Conservation (phyloP, 208 protist species). For the Phytomonas francai region DNA sequence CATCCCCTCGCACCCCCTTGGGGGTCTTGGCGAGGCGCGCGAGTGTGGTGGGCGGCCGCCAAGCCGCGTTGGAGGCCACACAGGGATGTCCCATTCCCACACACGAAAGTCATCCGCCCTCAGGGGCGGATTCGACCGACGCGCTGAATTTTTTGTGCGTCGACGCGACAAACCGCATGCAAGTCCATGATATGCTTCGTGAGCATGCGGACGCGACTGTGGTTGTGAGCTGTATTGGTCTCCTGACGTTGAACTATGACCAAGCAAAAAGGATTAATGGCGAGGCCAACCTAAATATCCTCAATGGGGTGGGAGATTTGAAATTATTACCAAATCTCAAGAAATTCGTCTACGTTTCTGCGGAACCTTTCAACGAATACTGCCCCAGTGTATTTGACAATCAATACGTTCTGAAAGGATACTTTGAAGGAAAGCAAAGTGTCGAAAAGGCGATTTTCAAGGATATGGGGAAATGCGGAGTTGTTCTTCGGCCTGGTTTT, state of each 20-base stretch:
- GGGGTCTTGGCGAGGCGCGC: conserved; percentile 27
- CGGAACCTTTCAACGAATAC: conserved; percentile 46
- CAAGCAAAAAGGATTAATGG: conserved; percentile 57
- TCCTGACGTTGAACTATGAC: conserved; percentile 57
- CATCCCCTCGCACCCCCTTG: conserved; percentile 29
- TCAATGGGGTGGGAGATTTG: conserved; percentile 48
- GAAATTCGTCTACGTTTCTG: conserved; percentile 73
- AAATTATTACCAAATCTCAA: conserved; percentile 25
- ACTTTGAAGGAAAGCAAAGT: conserved; percentile 74
- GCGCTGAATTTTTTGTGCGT: conserved; percentile 69
- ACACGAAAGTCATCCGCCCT: not conserved
- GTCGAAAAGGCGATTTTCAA: conserved; percentile 64
- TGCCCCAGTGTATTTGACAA: conserved; percentile 21
- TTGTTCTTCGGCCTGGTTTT: conserved; percentile 66
- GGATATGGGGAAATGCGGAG: conserved; percentile 36
- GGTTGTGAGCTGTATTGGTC: conserved; percentile 61
- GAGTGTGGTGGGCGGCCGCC: conserved; percentile 26
- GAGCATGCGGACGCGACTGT: conserved; percentile 70
- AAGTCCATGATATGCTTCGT: conserved; percentile 70
- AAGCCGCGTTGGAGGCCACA: conserved; percentile 23
- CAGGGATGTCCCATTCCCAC: not conserved
- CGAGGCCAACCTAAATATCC: conserved; percentile 75
- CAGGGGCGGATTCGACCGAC: not conserved
- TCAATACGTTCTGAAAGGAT: conserved; percentile 59
- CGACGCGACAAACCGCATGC: conserved; percentile 42